Conservation (phyloP, 2,329 filamentous ascomycete species). For the Aspergillus sp. region DNA sequence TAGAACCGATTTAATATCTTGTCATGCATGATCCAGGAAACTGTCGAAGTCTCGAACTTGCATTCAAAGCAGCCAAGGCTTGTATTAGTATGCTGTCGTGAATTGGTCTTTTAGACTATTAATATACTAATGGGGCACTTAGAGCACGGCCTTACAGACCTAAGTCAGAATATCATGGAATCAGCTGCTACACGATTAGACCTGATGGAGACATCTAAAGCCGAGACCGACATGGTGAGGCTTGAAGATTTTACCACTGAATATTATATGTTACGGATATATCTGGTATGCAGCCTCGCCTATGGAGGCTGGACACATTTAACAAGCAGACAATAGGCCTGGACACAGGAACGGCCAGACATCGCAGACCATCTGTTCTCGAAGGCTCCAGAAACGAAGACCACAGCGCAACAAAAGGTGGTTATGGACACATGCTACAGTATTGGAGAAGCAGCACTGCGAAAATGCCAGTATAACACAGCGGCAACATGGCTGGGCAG, state of each 20-base stretch:
- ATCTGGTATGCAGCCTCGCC: constrained; percentile 54
- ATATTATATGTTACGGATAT: constrained; percentile 65
- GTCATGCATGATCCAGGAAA: constrained; percentile 32
- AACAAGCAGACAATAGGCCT: constrained; percentile 56
- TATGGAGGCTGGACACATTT: neutral
- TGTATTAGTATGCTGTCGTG: constrained; percentile 56
- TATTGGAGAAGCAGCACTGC: constrained; percentile 64
- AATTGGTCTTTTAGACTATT: neutral
- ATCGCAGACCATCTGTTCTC: constrained; percentile 76
- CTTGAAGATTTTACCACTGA: constrained; percentile 45
- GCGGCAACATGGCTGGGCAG: constrained; percentile 74
- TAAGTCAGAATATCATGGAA: constrained; percentile 63
- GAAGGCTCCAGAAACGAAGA: constrained; percentile 50
- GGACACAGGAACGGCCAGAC: constrained; percentile 70
- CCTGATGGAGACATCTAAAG: constrained; percentile 17
- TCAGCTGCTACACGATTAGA: constrained; percentile 61
- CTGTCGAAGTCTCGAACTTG: constrained; percentile 64
- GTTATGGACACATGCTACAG: constrained; percentile 69
- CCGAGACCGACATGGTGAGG: constrained; percentile 6
- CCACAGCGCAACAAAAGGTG: constrained; percentile 47
- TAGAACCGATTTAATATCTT: neutral
- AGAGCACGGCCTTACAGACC: constrained; percentile 56
- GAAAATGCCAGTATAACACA: constrained; percentile 52
- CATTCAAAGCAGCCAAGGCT: constrained; percentile 63
- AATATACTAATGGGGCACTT: constrained; percentile 3